A percentile compares a stretch with the other conserved stretches of the same genome.
Conservation (phyloP, 2,329 filamentous ascomycete genomes). For the Zasmidium cellare region DNA sequence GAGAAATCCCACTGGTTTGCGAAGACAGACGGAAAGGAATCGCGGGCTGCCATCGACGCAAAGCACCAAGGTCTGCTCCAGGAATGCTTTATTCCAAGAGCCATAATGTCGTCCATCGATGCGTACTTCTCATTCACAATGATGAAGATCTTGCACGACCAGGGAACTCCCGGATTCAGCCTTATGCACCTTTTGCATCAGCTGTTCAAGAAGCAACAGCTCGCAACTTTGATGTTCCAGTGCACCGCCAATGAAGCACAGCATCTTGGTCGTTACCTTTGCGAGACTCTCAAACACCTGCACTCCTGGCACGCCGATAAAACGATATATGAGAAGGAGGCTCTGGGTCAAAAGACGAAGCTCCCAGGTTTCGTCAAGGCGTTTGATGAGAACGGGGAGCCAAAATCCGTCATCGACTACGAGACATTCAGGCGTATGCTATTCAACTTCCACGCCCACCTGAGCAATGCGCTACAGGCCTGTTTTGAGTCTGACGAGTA, state of each 20-base stretch:
- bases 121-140: conserved; percentile 87
- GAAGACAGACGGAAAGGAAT: conserved; percentile 19
- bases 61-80: conserved; percentile 80
- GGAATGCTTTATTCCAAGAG: conserved; percentile 86
- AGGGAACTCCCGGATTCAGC: conserved; percentile 81
- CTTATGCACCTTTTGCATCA: conserved; percentile 80
- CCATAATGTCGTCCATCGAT: conserved; percentile 80
- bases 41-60: conserved; percentile 48
- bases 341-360: conserved; percentile 64
- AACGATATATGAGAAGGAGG: conserved; percentile 76
- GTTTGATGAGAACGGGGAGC: conserved; percentile 59
- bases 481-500: conserved; percentile 85
- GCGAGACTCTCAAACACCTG: conserved; percentile 76
- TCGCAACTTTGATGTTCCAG: conserved; percentile 81
- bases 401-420: conserved; percentile 73
- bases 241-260: conserved; percentile 90
- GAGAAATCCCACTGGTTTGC: conserved; percentile 80
- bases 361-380: conserved; percentile 81
- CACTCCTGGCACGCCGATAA: conserved; percentile 81
- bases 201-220: conserved; percentile 78
- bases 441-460: conserved; percentile 85
- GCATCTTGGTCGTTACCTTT: conserved; percentile 88
- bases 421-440: conserved; percentile 82
- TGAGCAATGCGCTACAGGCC: conserved; percentile 75
- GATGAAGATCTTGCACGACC: conserved; percentile 82